Evolutionary conservation across 176 grass and related monocot genomes (phyloP).

Genomic region (Melocanna baccifera): DNA sequence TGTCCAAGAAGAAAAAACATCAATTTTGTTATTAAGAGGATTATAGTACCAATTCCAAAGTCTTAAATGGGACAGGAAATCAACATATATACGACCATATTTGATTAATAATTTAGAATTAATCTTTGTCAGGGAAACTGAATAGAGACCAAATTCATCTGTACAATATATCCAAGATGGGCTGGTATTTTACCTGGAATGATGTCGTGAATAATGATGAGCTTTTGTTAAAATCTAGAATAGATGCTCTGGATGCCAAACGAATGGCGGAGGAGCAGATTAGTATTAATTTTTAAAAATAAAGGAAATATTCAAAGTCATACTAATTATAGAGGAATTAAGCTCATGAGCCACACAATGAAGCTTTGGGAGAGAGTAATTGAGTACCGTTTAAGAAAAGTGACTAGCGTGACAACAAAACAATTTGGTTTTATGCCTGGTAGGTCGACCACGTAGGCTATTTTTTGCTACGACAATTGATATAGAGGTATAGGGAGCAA

Average conservation of each 20-base stretch:
- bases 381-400: too few relatives aligned
- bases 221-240: constrained; percentile 94
- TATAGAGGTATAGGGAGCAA: too few relatives aligned
- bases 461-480: too few relatives aligned
- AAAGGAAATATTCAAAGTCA: too few relatives aligned
- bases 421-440: too few relatives aligned
- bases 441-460: too few relatives aligned
- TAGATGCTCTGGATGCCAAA: constrained; percentile 70
- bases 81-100: neutral
- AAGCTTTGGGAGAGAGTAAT: too few relatives aligned
- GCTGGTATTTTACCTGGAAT: constrained; percentile 55
- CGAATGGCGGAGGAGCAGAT: too few relatives aligned
- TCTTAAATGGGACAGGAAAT: neutral
- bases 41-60: neutral
- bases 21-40: neutral
- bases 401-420: too few relatives aligned
- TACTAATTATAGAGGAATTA: too few relatives aligned
- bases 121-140: neutral
- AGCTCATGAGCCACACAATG: too few relatives aligned
- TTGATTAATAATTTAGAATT: neutral
- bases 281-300: too few relatives aligned
- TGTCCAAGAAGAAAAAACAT: constrained; percentile 34
- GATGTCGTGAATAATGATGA: constrained; percentile 60
- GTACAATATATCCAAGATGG: neutral
- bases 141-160: neutral